Conservation (phyloP, 2,329 filamentous ascomycete species). For the Colletotrichum neosansevieriae region DNA sequence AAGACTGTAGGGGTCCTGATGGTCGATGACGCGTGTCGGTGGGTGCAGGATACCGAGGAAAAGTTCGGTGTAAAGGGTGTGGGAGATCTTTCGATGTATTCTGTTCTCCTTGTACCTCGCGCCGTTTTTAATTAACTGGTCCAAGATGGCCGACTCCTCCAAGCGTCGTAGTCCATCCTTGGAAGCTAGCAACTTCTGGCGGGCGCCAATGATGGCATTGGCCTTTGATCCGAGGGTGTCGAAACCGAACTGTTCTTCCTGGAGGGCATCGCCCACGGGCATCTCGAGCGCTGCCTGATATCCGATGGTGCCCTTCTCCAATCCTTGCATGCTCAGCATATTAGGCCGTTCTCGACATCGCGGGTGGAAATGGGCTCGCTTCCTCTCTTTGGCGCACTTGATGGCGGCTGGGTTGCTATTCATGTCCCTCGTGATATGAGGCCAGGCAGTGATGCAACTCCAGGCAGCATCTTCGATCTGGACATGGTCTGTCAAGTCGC, state of each 20-base stretch:
- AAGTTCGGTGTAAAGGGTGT: conserved; percentile 68
- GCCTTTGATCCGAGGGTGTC: conserved; percentile 67
- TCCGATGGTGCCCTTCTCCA: conserved; percentile 78
- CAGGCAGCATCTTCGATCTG: conserved; percentile 74
- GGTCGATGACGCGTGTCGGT: conserved; percentile 67
- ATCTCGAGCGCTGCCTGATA: conserved; percentile 77
- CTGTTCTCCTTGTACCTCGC: conserved; percentile 67
- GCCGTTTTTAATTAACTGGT: conserved; percentile 68
- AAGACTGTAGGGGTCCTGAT: conserved; percentile 70
- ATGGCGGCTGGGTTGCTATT: conserved; percentile 59
- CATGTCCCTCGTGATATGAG: conserved; percentile 67
- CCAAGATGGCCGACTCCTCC: conserved; percentile 68
- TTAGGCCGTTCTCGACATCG: conserved; percentile 73
- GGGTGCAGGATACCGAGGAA: conserved; percentile 71
- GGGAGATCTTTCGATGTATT: conserved; percentile 61
- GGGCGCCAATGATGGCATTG: conserved; percentile 67
- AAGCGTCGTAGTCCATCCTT: conserved; percentile 67
- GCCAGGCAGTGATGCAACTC: conserved; percentile 72
- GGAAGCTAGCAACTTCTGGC: conserved; percentile 66
- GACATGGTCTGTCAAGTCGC: conserved; percentile 73
- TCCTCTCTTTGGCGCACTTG: conserved; percentile 57
- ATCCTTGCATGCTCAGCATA: conserved; percentile 79
- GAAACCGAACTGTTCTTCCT: conserved; percentile 72
- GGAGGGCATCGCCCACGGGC: conserved; percentile 72
- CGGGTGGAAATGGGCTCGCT: conserved; percentile 68